These are phyloP conservation scores for Septoria petroselini DNA, from an alignment of 2,329 filamentous ascomycete species.

Conservation along the genomic window DNA sequence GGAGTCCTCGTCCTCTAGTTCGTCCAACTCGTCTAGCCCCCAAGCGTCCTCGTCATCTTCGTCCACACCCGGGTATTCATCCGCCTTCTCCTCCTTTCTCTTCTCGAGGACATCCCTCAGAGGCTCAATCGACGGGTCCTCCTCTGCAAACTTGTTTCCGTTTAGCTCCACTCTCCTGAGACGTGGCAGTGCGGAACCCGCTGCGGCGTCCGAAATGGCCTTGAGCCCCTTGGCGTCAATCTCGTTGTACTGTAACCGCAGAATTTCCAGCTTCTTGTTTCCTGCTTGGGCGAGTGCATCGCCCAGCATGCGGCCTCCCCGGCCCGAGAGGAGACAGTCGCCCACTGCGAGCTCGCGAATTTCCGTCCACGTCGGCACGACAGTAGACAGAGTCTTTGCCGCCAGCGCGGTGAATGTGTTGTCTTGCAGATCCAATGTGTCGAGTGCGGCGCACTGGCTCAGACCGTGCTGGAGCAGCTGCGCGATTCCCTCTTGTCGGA, in stretches of 20 bases:
- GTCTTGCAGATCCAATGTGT: conserved; percentile 87
- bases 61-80: conserved; percentile 53
- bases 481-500: conserved; percentile 87
- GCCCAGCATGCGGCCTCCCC: conserved; percentile 72
- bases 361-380: conserved; percentile 69
- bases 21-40: conserved; percentile 81
- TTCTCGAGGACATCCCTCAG: conserved; percentile 59
- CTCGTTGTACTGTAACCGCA: conserved; percentile 91
- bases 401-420: conserved; percentile 90
- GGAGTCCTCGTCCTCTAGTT: conserved; percentile 73
- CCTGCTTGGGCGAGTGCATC: conserved; percentile 69
- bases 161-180: conserved; percentile 89
- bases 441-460: conserved; percentile 63
- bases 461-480: conserved; percentile 77
- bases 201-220: conserved; percentile 65
- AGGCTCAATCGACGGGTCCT: conserved; percentile 67
- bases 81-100: conserved; percentile 52
- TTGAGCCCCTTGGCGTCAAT: conserved; percentile 75
- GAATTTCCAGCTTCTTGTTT: conserved; percentile 73
- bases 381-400: conserved; percentile 71
- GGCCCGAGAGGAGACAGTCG: conserved; percentile 77
- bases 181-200: conserved; percentile 59
- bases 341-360: conserved; percentile 83
- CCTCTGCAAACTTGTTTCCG: conserved; percentile 90
- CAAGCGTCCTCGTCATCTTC: conserved; percentile 75